Conservation (phyloP, 495 filamentous ascomycete genomes). For the Daldinia concentrica region DNA sequence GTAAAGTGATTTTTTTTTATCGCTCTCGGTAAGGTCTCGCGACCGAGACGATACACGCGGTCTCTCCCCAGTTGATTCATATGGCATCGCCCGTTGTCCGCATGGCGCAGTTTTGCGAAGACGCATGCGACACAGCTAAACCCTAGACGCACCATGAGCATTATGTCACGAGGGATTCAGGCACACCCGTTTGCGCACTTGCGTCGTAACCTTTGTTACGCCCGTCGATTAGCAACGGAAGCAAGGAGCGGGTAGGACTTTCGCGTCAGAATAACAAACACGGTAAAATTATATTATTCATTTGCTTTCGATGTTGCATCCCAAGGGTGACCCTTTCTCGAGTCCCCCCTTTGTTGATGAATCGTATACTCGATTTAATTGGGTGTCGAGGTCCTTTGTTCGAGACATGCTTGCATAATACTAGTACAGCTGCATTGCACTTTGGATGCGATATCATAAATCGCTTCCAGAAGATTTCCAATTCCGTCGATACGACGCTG, state of each 20-base stretch:
- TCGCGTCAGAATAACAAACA: conserved; percentile 26
- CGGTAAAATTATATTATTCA: conserved; percentile 13
- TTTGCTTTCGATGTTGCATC: conserved; percentile 13
- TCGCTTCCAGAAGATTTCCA: conserved; percentile 33
- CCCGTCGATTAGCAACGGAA: conserved; percentile 6
- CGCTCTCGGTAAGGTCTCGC: conserved; percentile 26
- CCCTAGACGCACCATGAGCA: conserved; percentile 2
- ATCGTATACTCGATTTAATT: conserved; percentile 16
- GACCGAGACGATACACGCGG: conserved; percentile 32
- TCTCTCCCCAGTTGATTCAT: conserved; percentile 22
- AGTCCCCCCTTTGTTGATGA: conserved; percentile 10
- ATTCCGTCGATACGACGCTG: conserved; percentile 18
- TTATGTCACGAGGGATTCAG: conserved; percentile 39
- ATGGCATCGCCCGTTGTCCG: conserved; percentile 10
- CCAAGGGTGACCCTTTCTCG: not conserved
- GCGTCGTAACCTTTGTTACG: conserved; percentile 36
- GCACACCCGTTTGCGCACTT: conserved; percentile 31
- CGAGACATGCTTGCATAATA: conserved; percentile 31
- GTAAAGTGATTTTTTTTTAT: not conserved
- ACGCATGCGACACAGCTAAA: conserved; percentile 34
- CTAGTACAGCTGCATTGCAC: conserved; percentile 13
- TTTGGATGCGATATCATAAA: conserved; percentile 23
- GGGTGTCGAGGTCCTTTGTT: conserved; percentile 11
- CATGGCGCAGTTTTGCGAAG: conserved; percentile 35
- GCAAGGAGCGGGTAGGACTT: conserved; percentile 1